phyloP scores from a whole-genome alignment of 371 early-diverging fungal species.

The Rhizoclosmatium hyalinum region DNA sequence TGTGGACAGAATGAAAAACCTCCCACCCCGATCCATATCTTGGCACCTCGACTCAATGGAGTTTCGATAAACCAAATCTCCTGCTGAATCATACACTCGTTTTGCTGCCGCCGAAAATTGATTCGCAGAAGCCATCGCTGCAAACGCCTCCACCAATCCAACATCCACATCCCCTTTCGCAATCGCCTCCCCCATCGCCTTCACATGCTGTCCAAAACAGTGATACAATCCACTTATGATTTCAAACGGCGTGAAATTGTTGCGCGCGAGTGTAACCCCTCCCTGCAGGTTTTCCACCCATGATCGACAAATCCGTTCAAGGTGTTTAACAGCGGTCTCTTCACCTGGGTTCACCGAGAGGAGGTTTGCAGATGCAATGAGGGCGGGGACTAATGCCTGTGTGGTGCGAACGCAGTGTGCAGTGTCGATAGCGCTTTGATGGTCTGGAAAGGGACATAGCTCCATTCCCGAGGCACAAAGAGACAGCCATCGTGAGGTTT shows the following conservation, averaged over 20 bases:
- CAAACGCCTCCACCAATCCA: slow-evolving; percentile 25
- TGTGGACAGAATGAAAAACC: background rate
- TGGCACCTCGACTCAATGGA: slow-evolving; percentile 38
- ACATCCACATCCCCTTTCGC: background rate
- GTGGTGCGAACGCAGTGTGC: slow-evolving; percentile 24
- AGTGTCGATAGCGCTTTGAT: slow-evolving; percentile 34
- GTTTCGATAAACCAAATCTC: slow-evolving; percentile 40
- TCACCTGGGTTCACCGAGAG: slow-evolving; percentile 37
- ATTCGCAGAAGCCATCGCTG: slow-evolving; percentile 34
- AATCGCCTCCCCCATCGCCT: background rate
- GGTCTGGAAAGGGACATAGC: slow-evolving; percentile 2
- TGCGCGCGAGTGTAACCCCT: slow-evolving; percentile 6
- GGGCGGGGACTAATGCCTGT: slow-evolving; percentile 21
- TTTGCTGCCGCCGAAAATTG: slow-evolving; percentile 45
- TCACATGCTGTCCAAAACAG: background rate
- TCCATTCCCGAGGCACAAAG: background rate
- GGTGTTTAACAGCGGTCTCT: slow-evolving; percentile 31
- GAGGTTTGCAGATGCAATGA: slow-evolving; percentile 30
- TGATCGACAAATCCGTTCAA: slow-evolving; percentile 30
- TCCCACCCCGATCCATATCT: slow-evolving; percentile 37
- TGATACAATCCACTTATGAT: slow-evolving; percentile 38
- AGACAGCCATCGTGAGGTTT: slow-evolving; percentile 21
- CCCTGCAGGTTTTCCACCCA: slow-evolving; percentile 42
- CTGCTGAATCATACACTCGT: slow-evolving; percentile 41
- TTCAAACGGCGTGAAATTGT: slow-evolving; percentile 47